Conservation (phyloP, 352 stramenopile species). For the Phytophthora aleatoria region DNA sequence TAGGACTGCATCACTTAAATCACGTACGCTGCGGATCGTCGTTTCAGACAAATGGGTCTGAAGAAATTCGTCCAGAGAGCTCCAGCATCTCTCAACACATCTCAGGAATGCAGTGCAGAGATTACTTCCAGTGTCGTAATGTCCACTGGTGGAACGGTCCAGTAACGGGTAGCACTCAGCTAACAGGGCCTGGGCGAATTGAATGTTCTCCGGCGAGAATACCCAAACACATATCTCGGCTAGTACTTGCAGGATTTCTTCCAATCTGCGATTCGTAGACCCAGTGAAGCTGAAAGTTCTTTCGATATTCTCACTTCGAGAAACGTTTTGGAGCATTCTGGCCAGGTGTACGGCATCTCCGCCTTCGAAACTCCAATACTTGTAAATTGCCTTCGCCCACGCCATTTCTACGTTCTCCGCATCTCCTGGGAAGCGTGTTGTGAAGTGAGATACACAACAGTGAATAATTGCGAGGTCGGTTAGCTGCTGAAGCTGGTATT, state of each 20-base stretch:
- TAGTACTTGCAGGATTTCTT: conserved; percentile 24
- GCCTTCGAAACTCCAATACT: conserved; percentile 4
- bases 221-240: conserved; percentile 26
- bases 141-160: background rate
- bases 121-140: background rate
- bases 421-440: background rate
- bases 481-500: conserved; percentile 5
- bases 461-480: conserved; percentile 15
- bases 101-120: conserved; percentile 1
- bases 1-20: conserved; percentile 10
- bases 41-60: background rate
- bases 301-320: background rate
- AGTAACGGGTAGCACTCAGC: conserved; percentile 8
- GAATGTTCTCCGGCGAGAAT: conserved; percentile 15
- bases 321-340: background rate
- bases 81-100: conserved; percentile 3
- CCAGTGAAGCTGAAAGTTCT: background rate
- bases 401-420: background rate
- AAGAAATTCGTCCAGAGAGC: conserved; percentile 1
- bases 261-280: background rate
- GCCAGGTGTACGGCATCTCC: conserved; percentile 1
- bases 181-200: conserved; percentile 18
- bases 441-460: conserved; percentile 9
- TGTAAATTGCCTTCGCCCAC: background rate
- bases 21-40: background rate